Percentiles rank a stretch among this genome's conserved stretches.
phyloP scores from a whole-genome alignment of 2,329 filamentous ascomycete species.

The Diplodia mutila region DNA sequence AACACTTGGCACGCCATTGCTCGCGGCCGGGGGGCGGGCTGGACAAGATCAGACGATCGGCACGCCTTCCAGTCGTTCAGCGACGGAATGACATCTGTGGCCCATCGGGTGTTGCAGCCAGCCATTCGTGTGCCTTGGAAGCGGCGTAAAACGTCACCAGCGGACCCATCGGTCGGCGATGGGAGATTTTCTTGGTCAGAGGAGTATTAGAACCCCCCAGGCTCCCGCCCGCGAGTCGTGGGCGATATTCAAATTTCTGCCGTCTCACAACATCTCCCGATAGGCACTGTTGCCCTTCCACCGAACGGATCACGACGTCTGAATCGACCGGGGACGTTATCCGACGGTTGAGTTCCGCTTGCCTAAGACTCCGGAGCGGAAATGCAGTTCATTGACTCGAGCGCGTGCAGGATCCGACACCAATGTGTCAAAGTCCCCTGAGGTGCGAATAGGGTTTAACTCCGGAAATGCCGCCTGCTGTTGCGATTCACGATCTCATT shows the following conservation, averaged over 20 bases:
- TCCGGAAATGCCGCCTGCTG: constrained; percentile 4
- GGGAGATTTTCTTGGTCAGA: not conserved
- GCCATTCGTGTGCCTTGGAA: not conserved
- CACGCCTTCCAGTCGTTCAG: not conserved
- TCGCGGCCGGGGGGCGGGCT: not conserved
- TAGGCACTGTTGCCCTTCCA: constrained; percentile 7
- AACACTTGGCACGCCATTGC: not conserved
- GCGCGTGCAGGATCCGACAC: constrained; percentile 9
- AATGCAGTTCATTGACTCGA: constrained; percentile 9
- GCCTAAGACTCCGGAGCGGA: constrained; percentile 6
- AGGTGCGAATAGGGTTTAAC: constrained; percentile 24
- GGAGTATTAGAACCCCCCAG: not conserved
- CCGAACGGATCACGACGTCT: not conserved
- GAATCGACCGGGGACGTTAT: constrained; percentile 9
- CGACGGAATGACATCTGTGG: constrained; percentile 17
- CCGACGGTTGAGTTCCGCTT: constrained; percentile 8
- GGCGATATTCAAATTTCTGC: not conserved
- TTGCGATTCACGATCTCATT: not conserved
- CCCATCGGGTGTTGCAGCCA: not conserved
- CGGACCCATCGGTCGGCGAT: not conserved
- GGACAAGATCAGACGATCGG: not conserved
- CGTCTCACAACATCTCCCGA: constrained; percentile 7
- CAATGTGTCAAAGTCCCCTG: constrained; percentile 3
- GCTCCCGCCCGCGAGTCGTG: constrained; percentile 10
- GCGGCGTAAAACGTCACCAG: not conserved